Evolutionary conservation across 2,329 filamentous ascomycete genomes (phyloP).

Genomic region (Botryotinia globosa): DNA sequence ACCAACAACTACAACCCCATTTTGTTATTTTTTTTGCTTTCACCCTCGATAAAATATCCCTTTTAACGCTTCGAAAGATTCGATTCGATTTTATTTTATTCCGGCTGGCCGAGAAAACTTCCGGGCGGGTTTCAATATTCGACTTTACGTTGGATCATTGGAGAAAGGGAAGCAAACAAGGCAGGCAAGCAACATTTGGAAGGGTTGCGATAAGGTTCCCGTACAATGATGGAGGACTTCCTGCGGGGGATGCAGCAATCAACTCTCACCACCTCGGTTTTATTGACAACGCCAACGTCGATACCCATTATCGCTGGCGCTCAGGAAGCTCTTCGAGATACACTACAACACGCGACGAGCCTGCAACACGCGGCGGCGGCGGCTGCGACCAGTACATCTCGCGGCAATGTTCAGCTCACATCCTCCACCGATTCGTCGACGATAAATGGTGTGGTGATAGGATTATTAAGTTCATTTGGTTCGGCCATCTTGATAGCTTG

Average conservation of each 20-base stretch:
- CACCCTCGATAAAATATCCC: background rate
- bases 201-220: slow-evolving; percentile 20
- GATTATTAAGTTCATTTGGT: slow-evolving; percentile 89
- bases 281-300: slow-evolving; percentile 19
- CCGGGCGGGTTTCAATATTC: slow-evolving; percentile 7
- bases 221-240: slow-evolving; percentile 26
- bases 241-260: slow-evolving; percentile 28
- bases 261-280: slow-evolving; percentile 28
- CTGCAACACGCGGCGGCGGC: background rate
- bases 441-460: slow-evolving; percentile 82
- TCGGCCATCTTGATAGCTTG: slow-evolving; percentile 82
- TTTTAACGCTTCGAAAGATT: background rate
- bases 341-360: slow-evolving; percentile 12
- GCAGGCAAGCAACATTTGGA: background rate
- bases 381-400: background rate
- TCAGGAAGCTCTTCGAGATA: slow-evolving; percentile 17
- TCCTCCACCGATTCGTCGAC: slow-evolving; percentile 42
- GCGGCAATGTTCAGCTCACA: slow-evolving; percentile 5
- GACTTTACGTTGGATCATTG: background rate
- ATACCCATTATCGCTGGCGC: slow-evolving; percentile 19
- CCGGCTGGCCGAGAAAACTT: slow-evolving; percentile 19
- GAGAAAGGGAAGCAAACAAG: background rate
- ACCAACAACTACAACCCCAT: background rate
- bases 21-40: background rate
- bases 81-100: background rate